phyloP scores from a whole-genome alignment of 2,329 filamentous ascomycete genomes.

The Corniculantispora saksenae region DNA sequence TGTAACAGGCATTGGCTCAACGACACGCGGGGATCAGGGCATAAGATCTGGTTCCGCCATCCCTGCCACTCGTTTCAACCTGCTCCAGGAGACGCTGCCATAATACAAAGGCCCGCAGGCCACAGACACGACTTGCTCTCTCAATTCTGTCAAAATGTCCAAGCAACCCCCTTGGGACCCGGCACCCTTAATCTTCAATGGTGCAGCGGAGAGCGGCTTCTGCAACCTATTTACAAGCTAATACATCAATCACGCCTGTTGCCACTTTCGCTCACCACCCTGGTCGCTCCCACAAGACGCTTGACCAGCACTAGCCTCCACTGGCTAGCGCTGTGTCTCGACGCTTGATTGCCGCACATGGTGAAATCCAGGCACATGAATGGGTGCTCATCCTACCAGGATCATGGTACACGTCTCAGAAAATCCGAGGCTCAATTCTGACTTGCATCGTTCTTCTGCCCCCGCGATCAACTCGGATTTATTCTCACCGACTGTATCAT shows the following conservation, averaged over 20 bases:
- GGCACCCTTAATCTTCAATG: neutral
- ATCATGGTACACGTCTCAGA: slow-evolving; percentile 10
- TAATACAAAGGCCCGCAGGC: no score
- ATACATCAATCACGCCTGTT: neutral
- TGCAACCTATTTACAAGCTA: no score
- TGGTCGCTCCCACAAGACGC: neutral
- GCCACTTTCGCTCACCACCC: neutral
- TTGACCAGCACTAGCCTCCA: slow-evolving; percentile 5
- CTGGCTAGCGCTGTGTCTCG: neutral
- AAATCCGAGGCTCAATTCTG: neutral
- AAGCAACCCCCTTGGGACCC: neutral
- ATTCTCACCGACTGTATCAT: neutral
- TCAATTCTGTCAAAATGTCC: neutral
- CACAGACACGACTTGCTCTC: neutral
- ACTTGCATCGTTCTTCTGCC: neutral
- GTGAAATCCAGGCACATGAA: slow-evolving; percentile 9
- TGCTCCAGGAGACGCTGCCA: neutral
- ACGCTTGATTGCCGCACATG: slow-evolving; percentile 2
- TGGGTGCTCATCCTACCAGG: neutral
- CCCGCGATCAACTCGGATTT: neutral
- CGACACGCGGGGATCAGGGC: neutral
- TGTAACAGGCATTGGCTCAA: neutral
- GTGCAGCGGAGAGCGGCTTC: neutral
- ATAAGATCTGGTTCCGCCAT: neutral
- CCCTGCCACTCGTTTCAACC: neutral